Percentiles rank a stretch among this genome's conserved stretches.
Conservation (phyloP, 148 eudicot species). For the Spergularia bocconei region DNA sequence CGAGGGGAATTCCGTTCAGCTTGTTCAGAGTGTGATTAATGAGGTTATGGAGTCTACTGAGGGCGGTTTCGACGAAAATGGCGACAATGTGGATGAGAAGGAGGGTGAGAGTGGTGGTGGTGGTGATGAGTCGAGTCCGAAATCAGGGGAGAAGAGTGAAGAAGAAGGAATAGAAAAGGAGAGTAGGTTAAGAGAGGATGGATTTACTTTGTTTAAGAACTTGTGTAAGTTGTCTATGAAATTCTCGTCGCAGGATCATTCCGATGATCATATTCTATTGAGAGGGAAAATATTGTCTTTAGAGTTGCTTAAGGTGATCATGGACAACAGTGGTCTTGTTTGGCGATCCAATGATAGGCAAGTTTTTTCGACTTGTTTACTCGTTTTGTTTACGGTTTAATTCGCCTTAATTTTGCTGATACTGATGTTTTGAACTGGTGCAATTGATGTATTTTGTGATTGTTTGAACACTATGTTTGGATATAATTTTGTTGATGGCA, state of each 20-base stretch:
- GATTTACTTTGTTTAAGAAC: slow-evolving; percentile 76
- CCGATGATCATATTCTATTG: slow-evolving; percentile 85
- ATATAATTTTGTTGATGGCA: background rate
- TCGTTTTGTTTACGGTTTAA: background rate
- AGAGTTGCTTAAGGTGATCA: slow-evolving; percentile 84
- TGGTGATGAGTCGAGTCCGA: slow-evolving; percentile 21
- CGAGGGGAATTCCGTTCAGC: slow-evolving; percentile 79
- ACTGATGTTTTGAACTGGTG: background rate
- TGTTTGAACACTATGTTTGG: background rate
- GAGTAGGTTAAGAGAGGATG: slow-evolving; percentile 75
- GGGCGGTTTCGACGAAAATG: slow-evolving; percentile 22
- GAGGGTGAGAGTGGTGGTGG: slow-evolving; percentile 20
- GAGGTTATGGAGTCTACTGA: slow-evolving; percentile 65
- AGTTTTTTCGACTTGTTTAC: slow-evolving; percentile 14
- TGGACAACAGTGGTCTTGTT: slow-evolving; percentile 74
- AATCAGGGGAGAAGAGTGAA: slow-evolving; percentile 28
- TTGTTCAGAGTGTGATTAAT: slow-evolving; percentile 67
- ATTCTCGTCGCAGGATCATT: slow-evolving; percentile 76
- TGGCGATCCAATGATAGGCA: slow-evolving; percentile 93
- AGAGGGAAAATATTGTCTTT: slow-evolving; percentile 90
- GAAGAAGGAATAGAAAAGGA: slow-evolving; percentile 39
- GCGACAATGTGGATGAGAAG: slow-evolving; percentile 5
- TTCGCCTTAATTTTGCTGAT: background rate
- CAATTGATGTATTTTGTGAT: background rate
- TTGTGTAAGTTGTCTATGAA: slow-evolving; percentile 96